Evolutionary conservation across 345 rosid genomes (phyloP), one percentile per base, ranked within the genome.

Genomic region (Toxicodendron radicans): DNA sequence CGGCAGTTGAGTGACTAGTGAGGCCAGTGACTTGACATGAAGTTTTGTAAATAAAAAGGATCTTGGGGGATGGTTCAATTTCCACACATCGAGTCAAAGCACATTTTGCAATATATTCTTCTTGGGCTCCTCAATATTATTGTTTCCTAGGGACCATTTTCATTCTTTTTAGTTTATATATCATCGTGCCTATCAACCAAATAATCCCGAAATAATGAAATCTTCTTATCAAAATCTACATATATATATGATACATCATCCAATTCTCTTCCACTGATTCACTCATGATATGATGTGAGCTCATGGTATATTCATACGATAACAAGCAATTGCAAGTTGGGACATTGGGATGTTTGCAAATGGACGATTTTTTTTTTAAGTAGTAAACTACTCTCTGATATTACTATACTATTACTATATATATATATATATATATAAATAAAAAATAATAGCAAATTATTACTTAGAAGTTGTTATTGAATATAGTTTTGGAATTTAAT

Each of bases 51-150:
- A 5, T 5, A 7, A 0, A 38, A 38, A 38, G 43, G 27, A 2
- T 14, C 3, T 12, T 30, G 17, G 73, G 52, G 23, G 51, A 53
- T n/a, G 14, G 35, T 38, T 35, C 49, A 38, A 21, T 45, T 54
- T 53, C 32, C 32, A 33, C 12, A 10, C n/a, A 35, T 69, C 8
- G 48, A 70, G 79, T 76, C 77, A 76, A 76, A 58, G 72, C 75
- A 76, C 78, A 69, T 41, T 46, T 33, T 77, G 78, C 83, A 73
- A 70, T 66, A 68, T 80, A 68, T 73, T 73, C 72, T 12, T 75
- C 74, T 64, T 72, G 73, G 83, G 71, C 38, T 68, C 54, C 58
- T 72, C 78, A 71, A 66, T 35, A 53, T 70, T 66, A 65, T 62
- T 9, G 61, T 68, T 64, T 53, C n/a, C 1, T 0, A 58, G 73